Percentiles rank a stretch among this genome's conserved stretches.
Conservation (phyloP, 176 grass and related monocot species). For the Chrysopogon serrulatus region DNA sequence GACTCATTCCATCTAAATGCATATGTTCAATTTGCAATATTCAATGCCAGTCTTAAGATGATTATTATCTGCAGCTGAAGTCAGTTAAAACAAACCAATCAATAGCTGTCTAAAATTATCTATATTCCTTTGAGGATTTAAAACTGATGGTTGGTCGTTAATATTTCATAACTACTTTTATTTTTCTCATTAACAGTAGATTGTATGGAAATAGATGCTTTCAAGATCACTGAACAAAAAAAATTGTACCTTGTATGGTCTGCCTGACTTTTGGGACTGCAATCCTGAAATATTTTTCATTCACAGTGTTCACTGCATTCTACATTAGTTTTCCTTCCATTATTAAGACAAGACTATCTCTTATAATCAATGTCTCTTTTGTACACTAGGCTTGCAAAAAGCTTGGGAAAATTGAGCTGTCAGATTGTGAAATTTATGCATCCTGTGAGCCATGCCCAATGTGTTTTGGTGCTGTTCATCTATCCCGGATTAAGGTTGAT, state of each 20-base stretch:
- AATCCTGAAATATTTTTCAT: background rate
- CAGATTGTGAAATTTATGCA: constrained; percentile 91
- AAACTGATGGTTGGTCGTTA: background rate
- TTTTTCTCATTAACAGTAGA: background rate
- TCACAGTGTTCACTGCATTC: background rate
- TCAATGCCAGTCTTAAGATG: background rate
- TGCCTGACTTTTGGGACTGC: background rate
- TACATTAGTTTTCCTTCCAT: background rate
- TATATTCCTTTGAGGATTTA: background rate
- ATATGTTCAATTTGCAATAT: background rate
- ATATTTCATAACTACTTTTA: background rate
- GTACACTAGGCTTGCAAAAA: constrained; percentile 80
- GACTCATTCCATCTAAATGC: background rate
- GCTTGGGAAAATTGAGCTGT: constrained; percentile 90
- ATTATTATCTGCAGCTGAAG: background rate
- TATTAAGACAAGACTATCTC: background rate
- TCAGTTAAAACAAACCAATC: background rate
- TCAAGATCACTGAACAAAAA: constrained; percentile 6
- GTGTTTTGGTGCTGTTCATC: constrained; percentile 97
- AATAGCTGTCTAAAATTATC: background rate
- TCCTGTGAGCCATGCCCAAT: constrained; percentile 95
- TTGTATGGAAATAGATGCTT: background rate
- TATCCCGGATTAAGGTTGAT: constrained; percentile 81
- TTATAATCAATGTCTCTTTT: background rate
- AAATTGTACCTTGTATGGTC: background rate